These are phyloP conservation scores for Cytauxzoon felis DNA, from an alignment of 169 alveolate species.

Conservation along the genomic window DNA sequence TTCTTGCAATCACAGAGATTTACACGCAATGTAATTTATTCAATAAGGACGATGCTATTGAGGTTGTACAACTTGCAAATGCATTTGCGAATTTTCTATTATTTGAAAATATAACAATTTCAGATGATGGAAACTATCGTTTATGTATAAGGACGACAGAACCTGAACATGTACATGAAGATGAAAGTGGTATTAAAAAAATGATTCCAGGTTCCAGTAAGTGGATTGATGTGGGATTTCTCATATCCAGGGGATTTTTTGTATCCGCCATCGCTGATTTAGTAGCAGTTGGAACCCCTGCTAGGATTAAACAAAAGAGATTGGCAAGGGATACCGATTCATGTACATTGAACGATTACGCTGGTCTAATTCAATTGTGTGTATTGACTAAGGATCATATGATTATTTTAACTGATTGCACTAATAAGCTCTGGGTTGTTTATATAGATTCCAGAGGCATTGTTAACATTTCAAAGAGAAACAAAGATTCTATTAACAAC, in stretches of 20 bases:
- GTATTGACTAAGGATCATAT: constrained; percentile 1
- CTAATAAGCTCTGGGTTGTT: constrained; percentile 22
- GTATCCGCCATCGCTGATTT: constrained; percentile 32
- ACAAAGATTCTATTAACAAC: not conserved
- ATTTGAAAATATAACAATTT: constrained; percentile 3
- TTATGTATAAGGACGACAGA: not conserved
- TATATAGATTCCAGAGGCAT: not conserved
- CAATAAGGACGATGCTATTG: not conserved
- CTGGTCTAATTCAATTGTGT: constrained; percentile 14
- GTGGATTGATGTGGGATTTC: constrained; percentile 23
- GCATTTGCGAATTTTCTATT: not conserved
- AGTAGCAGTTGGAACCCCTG: not conserved
- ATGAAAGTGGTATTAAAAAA: not conserved
- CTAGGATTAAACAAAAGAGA: not conserved
- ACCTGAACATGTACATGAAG: not conserved
- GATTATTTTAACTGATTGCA: constrained; percentile 40
- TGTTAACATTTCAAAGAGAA: no score
- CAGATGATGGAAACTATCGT: not conserved
- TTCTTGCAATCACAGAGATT: no score
- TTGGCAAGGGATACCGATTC: not conserved
- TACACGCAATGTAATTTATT: no score
- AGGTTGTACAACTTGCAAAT: not conserved
- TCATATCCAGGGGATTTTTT: constrained; percentile 2
- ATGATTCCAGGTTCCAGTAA: not conserved
- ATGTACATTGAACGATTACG: constrained; percentile 22